A percentile compares a stretch with the other conserved stretches of the same genome.
These are phyloP conservation scores for Phlebiopsis flavidoalba DNA, from an alignment of 768 basidiomycete genomes.

Conservation along the genomic window DNA sequence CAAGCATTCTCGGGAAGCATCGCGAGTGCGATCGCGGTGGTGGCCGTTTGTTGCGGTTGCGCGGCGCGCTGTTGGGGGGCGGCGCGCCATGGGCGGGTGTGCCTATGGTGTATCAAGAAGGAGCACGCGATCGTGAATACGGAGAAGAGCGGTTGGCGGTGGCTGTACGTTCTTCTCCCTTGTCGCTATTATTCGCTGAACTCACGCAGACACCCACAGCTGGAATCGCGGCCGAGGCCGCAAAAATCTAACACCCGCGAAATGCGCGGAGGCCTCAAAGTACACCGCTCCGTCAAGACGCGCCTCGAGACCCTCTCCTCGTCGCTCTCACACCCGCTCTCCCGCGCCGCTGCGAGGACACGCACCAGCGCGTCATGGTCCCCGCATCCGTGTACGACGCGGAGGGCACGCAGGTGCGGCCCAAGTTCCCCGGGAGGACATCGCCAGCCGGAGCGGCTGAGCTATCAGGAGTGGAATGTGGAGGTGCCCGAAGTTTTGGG, in stretches of 20 bases:
- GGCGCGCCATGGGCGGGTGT: background rate
- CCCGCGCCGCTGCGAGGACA: background rate
- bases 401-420: conserved; percentile 2
- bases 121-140: conserved; percentile 38
- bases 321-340: background rate
- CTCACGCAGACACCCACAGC: conserved; percentile 12
- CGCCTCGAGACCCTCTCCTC: conserved; percentile 26
- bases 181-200: background rate
- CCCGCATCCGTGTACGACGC: background rate
- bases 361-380: background rate
- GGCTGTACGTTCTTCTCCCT: conserved; percentile 9
- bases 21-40: background rate
- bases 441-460: too few species aligned
- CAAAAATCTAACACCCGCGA: conserved; percentile 37
- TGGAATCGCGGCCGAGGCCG: conserved; percentile 36
- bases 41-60: conserved; percentile 13
- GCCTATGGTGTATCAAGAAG: conserved; percentile 14
- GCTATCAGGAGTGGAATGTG: conserved; percentile 10
- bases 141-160: conserved; percentile 4
- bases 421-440: too few species aligned
- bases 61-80: background rate
- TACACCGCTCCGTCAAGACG: too few species aligned
- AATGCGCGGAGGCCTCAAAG: too few species aligned
- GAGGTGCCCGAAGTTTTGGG: conserved; percentile 9
- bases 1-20: background rate